Percentiles rank a stretch among this genome's conserved stretches.
Evolutionary conservation across 768 basidiomycete species (phyloP).

Genomic region (Fibroporia radiculosa): DNA sequence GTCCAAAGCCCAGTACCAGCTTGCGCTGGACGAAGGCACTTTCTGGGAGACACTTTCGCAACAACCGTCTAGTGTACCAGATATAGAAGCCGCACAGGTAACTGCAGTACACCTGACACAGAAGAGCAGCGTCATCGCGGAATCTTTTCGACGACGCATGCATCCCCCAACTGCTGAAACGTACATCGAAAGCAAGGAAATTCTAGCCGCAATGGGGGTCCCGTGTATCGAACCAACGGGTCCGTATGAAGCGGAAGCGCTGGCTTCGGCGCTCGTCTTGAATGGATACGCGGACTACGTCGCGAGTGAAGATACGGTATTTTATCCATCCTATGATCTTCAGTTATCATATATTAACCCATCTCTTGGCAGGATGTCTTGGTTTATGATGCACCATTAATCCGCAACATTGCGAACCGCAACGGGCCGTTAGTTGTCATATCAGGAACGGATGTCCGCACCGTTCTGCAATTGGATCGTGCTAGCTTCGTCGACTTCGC

Average conservation of each 20-base stretch:
- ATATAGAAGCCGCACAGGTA: constrained; percentile 14
- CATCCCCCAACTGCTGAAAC: constrained; percentile 55
- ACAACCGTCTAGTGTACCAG: constrained; percentile 13
- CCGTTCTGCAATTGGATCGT: constrained; percentile 46
- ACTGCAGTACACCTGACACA: constrained; percentile 29
- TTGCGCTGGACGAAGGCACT: constrained; percentile 51
- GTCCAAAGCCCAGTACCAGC: constrained; percentile 55
- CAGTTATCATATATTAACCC: constrained; percentile 2
- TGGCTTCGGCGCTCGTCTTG: constrained; percentile 71
- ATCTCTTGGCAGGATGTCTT: constrained; percentile 56
- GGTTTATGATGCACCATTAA: constrained; percentile 72
- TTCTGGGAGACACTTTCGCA: constrained; percentile 45
- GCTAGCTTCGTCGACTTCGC: constrained; percentile 74
- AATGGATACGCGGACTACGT: constrained; percentile 80
- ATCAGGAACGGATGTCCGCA: constrained; percentile 55
- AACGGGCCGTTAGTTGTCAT: constrained; percentile 54
- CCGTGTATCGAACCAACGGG: constrained; percentile 63
- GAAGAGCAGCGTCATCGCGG: constrained; percentile 49
- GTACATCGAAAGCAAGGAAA: constrained; percentile 61
- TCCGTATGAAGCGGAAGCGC: constrained; percentile 77
- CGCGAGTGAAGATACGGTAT: constrained; percentile 82
- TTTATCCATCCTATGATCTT: constrained; percentile 1
- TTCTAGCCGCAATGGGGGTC: constrained; percentile 76
- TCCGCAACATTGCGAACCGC: constrained; percentile 67
- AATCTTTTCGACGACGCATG: constrained; percentile 58